Base-by-base conservation (phyloP, 2,329 filamentous ascomycete species). In the Aspergillus phoenicis region DNA sequence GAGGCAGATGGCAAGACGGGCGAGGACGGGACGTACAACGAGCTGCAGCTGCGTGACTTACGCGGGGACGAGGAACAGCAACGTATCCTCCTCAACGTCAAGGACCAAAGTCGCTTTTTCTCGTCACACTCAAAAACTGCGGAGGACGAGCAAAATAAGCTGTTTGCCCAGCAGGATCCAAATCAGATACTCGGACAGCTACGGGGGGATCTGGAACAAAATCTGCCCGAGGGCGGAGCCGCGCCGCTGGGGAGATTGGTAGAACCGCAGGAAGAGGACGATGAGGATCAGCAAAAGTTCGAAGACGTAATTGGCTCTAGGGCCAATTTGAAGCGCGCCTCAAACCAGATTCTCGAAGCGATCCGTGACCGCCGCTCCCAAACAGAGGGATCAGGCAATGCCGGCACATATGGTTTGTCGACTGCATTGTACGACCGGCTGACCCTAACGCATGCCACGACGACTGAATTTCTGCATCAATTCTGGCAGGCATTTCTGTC, bases 401-500 rank as follows among this genome's bases (percentile, higher is more conserved):
- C 77, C 7, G 70, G 72, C 33, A 78, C 79, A 1, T 79, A 76
- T 33, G 83, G 82, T 4, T 75, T 86, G 15, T 80, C 83, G 1
- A 65, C 77, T 8, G 68, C 75, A 2, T 79, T 87, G 1, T 87
- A 87, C 65, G 87, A 90, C 66, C 84, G 84, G 17, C 72, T 91
- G n/a, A 83, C 81, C 11, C 82, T 90, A 58, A 97, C 94, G 0
- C 93, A 98, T 74, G 93, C 93, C 57, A 99, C 95, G 0, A 96
- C 92, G 0, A 89, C 91, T 39, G 95, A 99, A 72, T 99, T 98
- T 71, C 81, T 99, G n/a, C 91, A 94, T 69, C 96, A 98, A 75
- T 99, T 99, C 80, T 99, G 94, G 94, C 85, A 87, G 36, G 88
- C 93, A 0, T 99, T 96, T 71, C 83, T 96, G 26, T 97, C 93